Evolutionary conservation across 768 basidiomycete species (phyloP).

Genomic region (Mrakia blollopis): DNA sequence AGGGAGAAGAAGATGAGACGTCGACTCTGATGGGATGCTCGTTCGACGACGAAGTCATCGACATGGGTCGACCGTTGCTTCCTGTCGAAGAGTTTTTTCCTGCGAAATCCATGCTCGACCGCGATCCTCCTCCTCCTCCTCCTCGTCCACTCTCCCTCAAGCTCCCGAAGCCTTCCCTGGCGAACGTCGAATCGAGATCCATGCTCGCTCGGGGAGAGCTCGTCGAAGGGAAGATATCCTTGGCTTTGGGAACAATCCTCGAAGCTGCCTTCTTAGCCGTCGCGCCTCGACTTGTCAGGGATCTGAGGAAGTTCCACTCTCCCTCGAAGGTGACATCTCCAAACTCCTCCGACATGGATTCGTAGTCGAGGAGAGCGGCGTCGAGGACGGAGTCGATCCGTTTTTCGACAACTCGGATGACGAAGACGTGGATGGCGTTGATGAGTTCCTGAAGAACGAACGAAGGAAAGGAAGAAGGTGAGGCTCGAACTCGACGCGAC

Average conservation of each 20-base stretch:
- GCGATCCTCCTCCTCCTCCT: not conserved
- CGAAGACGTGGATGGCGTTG: conserved; percentile 93
- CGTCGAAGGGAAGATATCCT: conserved; percentile 21
- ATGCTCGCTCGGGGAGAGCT: conserved; percentile 2
- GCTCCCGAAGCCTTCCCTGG: not conserved
- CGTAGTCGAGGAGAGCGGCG: conserved; percentile 71
- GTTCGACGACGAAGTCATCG: conserved; percentile 1
- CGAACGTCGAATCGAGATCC: conserved; percentile 4
- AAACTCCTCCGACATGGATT: conserved; percentile 65
- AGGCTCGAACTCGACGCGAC: not conserved
- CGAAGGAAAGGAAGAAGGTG: not conserved
- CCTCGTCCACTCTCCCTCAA: not conserved
- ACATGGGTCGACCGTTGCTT: conserved; percentile 11
- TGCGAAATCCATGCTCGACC: conserved; percentile 10
- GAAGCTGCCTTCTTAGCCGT: conserved; percentile 40
- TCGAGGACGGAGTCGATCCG: conserved; percentile 84
- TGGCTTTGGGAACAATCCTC: conserved; percentile 21
- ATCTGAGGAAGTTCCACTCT: conserved; percentile 64
- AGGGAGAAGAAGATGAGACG: not conserved
- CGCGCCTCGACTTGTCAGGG: conserved; percentile 40
- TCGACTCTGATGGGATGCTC: not conserved
- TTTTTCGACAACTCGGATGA: conserved; percentile 86
- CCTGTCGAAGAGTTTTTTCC: not conserved
- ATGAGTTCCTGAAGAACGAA: conserved; percentile 65
- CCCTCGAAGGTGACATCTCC: conserved; percentile 87